Evolutionary conservation across 805 yeast genomes (phyloP).

Genomic region (Pachysolen tannophilus): DNA sequence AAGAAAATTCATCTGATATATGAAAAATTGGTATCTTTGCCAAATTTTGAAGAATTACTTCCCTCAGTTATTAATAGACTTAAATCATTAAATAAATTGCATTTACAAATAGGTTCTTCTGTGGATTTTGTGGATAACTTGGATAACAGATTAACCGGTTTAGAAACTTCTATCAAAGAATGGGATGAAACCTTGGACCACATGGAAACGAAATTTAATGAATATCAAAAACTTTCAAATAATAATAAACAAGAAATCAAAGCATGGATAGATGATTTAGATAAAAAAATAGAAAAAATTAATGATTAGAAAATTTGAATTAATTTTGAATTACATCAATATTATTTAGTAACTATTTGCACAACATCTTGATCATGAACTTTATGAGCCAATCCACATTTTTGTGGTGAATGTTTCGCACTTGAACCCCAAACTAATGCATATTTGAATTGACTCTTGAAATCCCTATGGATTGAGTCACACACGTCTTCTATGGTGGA

Average conservation of each 20-base stretch:
- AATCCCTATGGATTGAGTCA: constrained; percentile 86
- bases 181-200: constrained; percentile 18
- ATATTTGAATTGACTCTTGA: constrained; percentile 85
- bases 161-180: constrained; percentile 12
- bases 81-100: constrained; percentile 12
- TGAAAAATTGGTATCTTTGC: constrained; percentile 12
- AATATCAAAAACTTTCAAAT: constrained; percentile 8
- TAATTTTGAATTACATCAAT: neutral
- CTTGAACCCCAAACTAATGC: constrained; percentile 97
- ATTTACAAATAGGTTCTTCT: constrained; percentile 6
- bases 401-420: constrained; percentile 93
- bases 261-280: constrained; percentile 3
- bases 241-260: constrained; percentile 8
- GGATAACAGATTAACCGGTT: constrained; percentile 11
- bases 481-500: constrained; percentile 83
- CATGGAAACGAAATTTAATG: constrained; percentile 12
- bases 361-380: constrained; percentile 94
- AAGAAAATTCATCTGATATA: constrained; percentile 14
- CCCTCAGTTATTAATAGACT: constrained; percentile 14
- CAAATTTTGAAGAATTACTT: constrained; percentile 13
- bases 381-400: constrained; percentile 80
- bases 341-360: constrained; percentile 72
- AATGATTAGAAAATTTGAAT: neutral
- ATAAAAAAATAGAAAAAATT: neutral
- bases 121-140: constrained; percentile 11